These are phyloP conservation scores for Salix brachista DNA, from an alignment of 345 rosid species.

Conservation along the genomic window DNA sequence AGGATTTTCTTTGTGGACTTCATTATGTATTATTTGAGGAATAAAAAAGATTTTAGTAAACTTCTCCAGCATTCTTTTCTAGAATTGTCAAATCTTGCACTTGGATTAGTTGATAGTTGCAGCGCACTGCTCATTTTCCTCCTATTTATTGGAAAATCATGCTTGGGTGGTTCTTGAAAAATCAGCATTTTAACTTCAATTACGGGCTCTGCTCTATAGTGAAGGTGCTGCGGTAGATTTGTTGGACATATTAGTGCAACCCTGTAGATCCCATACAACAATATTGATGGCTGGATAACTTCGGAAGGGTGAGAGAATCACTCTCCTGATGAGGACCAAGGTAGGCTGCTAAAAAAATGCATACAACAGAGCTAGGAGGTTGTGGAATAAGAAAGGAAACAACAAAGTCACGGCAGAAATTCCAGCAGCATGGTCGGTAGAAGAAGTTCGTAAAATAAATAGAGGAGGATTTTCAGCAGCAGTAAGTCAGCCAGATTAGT, in stretches of 20 bases:
- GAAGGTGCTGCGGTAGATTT: slow-evolving; percentile 80
- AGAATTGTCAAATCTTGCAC: not conserved
- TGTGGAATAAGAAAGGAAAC: not conserved
- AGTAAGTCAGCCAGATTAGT: not conserved
- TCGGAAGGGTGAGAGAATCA: slow-evolving; percentile 53
- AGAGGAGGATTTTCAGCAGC: not conserved
- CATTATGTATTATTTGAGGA: not conserved
- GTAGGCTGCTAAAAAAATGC: too few relatives aligned
- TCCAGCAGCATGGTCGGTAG: not conserved
- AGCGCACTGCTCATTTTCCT: not conserved
- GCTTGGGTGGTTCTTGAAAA: not conserved
- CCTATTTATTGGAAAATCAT: not conserved
- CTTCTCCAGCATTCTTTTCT: not conserved
- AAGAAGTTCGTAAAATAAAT: not conserved
- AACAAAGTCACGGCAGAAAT: not conserved
- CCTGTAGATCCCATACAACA: slow-evolving; percentile 65
- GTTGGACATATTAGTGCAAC: slow-evolving; percentile 60
- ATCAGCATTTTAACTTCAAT: not conserved
- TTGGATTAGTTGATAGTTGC: not conserved
- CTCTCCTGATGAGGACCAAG: too few relatives aligned
- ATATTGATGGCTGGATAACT: slow-evolving; percentile 76
- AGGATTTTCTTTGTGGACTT: not conserved
- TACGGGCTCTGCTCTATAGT: slow-evolving; percentile 31
- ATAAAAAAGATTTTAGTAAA: not conserved
- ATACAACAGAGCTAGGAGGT: too few relatives aligned